A percentile compares a stretch with the other conserved stretches of the same genome.
These are phyloP conservation scores for Thamnidium elegans DNA, from an alignment of 192 early-diverging fungal genomes.

Conservation along the genomic window DNA sequence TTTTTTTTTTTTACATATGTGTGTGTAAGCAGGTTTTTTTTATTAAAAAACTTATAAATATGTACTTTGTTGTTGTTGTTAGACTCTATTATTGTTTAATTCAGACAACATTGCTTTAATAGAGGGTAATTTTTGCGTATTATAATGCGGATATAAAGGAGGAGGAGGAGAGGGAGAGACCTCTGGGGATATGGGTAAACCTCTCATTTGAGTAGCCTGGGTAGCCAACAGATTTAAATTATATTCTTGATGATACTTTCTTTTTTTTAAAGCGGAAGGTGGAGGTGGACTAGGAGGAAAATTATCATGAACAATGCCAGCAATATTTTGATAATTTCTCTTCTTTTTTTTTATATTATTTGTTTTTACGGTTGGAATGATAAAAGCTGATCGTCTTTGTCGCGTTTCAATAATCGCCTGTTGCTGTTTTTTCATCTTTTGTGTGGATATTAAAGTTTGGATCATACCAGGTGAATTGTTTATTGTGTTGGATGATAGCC, in stretches of 20 bases:
- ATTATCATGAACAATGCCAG: not conserved
- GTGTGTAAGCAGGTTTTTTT: too few relatives aligned
- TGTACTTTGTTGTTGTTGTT: too few relatives aligned
- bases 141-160: not conserved
- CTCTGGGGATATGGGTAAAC: conserved; percentile 7
- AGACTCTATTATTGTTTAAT: not conserved
- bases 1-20: too few relatives aligned
- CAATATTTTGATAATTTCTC: conserved; percentile 2
- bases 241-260: not conserved
- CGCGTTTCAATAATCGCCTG: conserved; percentile 31
- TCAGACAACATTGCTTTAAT: conserved; percentile 9
- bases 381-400: conserved; percentile 5
- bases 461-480: not conserved
- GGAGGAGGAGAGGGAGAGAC: not conserved
- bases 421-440: conserved; percentile 21
- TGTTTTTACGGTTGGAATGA: not conserved
- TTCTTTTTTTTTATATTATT: conserved; percentile 1
- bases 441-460: conserved; percentile 7
- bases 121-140: not conserved
- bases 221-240: conserved; percentile 19
- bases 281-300: conserved; percentile 6
- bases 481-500: conserved; percentile 1
- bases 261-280: not conserved
- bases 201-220: conserved; percentile 20
- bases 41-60: too few relatives aligned